phyloP scores from a whole-genome alignment of 257 asterid genomes.

The Fraxinus anomala region DNA sequence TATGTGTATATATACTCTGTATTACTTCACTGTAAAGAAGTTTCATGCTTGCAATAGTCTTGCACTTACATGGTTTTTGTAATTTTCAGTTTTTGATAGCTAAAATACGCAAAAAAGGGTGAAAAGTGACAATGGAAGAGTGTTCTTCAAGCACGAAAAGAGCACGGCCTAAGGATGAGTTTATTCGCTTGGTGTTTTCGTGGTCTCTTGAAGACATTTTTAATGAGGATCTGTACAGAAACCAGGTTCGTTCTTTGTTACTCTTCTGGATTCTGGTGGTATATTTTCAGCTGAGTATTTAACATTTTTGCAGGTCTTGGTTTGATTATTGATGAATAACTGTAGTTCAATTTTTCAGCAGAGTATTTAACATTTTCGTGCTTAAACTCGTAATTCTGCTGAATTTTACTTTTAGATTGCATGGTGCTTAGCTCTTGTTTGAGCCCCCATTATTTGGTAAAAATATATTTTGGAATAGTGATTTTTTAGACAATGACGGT shows the following conservation, averaged over 20 bases:
- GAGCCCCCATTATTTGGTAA: too few relatives aligned
- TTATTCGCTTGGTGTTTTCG: slow-evolving; percentile 44
- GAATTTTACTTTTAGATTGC: background rate
- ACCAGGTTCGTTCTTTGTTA: slow-evolving; percentile 40
- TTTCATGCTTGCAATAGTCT: slow-evolving; percentile 25
- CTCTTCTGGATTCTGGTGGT: background rate
- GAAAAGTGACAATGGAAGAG: slow-evolving; percentile 25
- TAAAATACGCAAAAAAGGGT: background rate
- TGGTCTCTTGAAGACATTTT: slow-evolving; percentile 50
- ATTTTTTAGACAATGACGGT: too few relatives aligned
- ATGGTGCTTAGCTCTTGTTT: background rate
- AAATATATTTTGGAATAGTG: too few relatives aligned
- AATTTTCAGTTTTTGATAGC: background rate
- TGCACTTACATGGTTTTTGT: background rate
- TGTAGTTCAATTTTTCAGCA: background rate
- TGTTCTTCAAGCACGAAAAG: background rate
- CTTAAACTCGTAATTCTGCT: background rate
- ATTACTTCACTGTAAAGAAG: background rate
- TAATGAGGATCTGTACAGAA: slow-evolving; percentile 39
- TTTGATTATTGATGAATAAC: background rate
- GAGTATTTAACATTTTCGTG: background rate
- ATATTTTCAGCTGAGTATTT: too few relatives aligned
- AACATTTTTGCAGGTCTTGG: background rate
- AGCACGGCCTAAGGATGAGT: slow-evolving; percentile 30
- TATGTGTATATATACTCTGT: too few relatives aligned